Conservation (phyloP, 176 grass and related monocot species). For the Pontederia paniculata region DNA sequence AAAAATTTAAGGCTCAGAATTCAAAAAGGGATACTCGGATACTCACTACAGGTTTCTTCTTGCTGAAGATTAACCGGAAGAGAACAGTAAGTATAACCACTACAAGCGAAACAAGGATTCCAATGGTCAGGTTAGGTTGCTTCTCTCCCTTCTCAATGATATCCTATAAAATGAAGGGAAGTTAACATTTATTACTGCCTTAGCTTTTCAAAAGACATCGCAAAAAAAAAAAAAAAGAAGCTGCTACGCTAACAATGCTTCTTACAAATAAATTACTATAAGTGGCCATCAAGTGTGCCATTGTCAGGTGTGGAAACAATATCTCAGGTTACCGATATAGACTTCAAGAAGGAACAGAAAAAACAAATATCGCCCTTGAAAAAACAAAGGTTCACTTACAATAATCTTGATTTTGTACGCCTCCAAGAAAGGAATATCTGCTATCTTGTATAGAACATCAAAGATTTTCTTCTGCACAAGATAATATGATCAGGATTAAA, state of each 20-base stretch:
- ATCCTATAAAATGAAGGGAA: slow-evolving; percentile 34
- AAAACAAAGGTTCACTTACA: slow-evolving; percentile 27
- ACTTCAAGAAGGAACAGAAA: too few species aligned
- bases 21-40: background rate
- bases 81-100: slow-evolving; percentile 49
- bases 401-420: slow-evolving; percentile 88
- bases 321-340: too few species aligned
- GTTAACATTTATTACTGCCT: too few species aligned
- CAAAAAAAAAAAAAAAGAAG: background rate
- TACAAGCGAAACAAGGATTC: slow-evolving; percentile 42
- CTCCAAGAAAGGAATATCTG: slow-evolving; percentile 60
- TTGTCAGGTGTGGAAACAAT: too few species aligned
- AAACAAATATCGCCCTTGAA: background rate
- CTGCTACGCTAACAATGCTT: background rate
- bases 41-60: slow-evolving; percentile 65
- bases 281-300: too few species aligned
- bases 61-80: slow-evolving; percentile 49
- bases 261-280: too few species aligned
- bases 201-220: background rate
- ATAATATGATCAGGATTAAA: slow-evolving; percentile 4
- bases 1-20: background rate
- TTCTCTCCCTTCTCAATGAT: slow-evolving; percentile 91
- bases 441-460: slow-evolving; percentile 64
- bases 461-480: slow-evolving; percentile 82
- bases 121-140: slow-evolving; percentile 78